These are phyloP conservation scores for Trametes hirsuta DNA, from an alignment of 1,284 basidiomycete genomes.

Conservation along the genomic window DNA sequence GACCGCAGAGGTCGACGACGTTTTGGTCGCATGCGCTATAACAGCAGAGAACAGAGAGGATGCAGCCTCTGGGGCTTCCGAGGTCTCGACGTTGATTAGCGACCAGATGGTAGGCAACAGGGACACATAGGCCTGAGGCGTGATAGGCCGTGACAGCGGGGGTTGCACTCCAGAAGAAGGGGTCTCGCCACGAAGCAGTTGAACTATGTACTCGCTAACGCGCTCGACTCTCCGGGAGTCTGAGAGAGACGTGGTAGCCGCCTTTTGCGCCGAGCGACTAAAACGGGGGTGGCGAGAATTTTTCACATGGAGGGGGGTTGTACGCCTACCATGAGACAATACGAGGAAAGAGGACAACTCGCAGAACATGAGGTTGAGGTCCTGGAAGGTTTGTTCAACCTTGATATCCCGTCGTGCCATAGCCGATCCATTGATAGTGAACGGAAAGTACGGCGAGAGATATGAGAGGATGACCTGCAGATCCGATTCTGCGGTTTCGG, in stretches of 20 bases:
- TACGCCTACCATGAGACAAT: slow-evolving; percentile 37
- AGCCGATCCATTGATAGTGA: slow-evolving; percentile 43
- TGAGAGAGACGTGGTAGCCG: background rate
- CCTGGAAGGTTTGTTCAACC: slow-evolving; percentile 68
- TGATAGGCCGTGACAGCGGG: slow-evolving; percentile 47
- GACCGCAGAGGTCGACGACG: slow-evolving; percentile 57
- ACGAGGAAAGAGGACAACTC: slow-evolving; percentile 70
- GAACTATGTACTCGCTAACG: slow-evolving; percentile 73
- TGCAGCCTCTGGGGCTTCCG: slow-evolving; percentile 32
- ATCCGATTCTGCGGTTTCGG: slow-evolving; percentile 41
- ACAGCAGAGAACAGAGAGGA: slow-evolving; percentile 50
- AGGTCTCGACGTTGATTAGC: slow-evolving; percentile 55
- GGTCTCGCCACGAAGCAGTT: slow-evolving; percentile 63
- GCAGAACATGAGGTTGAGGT: slow-evolving; percentile 77
- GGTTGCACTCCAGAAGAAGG: slow-evolving; percentile 43
- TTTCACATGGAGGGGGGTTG: background rate
- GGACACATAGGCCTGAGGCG: slow-evolving; percentile 64
- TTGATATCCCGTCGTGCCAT: slow-evolving; percentile 54
- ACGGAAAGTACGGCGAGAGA: slow-evolving; percentile 87
- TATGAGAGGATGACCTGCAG: slow-evolving; percentile 66
- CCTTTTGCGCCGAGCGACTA: background rate
- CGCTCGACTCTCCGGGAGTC: slow-evolving; percentile 48
- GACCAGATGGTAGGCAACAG: slow-evolving; percentile 87
- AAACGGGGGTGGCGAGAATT: background rate
- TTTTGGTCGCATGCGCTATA: slow-evolving; percentile 61